Evolutionary conservation across 208 protist genomes (phyloP).

Genomic region (Crithidia thermophila): DNA sequence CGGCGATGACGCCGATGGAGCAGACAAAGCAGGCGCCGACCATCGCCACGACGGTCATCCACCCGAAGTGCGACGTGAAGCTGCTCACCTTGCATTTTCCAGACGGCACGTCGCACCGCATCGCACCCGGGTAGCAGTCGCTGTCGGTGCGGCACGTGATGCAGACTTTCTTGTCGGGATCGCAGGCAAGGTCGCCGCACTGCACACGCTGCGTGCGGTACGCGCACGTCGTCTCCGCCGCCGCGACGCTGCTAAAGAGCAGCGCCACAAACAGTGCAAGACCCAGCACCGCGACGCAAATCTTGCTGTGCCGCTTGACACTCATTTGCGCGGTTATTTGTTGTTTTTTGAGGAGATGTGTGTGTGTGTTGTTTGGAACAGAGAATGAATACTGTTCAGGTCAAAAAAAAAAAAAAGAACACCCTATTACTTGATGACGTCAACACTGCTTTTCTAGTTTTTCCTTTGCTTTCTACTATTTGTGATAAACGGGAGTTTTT

Average conservation of each 20-base stretch:
- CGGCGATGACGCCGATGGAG: conserved; percentile 75
- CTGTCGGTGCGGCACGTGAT: conserved; percentile 42
- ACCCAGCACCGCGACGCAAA: neutral
- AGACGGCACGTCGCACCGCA: conserved; percentile 40
- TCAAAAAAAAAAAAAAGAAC: too few relatives aligned
- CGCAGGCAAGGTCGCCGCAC: conserved; percentile 66
- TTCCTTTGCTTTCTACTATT: neutral
- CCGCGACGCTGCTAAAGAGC: conserved; percentile 8
- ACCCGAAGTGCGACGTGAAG: conserved; percentile 37
- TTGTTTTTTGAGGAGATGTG: too few relatives aligned
- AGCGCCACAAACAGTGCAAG: conserved; percentile 10
- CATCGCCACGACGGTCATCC: conserved; percentile 46
- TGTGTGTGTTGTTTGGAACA: too few relatives aligned
- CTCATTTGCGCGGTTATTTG: too few relatives aligned
- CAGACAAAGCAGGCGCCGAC: conserved; percentile 56
- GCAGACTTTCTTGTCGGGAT: conserved; percentile 41
- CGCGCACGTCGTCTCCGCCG: conserved; percentile 33
- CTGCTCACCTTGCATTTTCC: conserved; percentile 53
- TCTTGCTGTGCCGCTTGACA: neutral
- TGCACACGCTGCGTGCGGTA: conserved; percentile 69
- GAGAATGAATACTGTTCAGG: too few relatives aligned
- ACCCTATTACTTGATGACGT: too few relatives aligned
- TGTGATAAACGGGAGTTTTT: too few relatives aligned
- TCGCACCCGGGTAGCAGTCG: conserved; percentile 70
- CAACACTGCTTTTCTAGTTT: neutral